Percentiles rank a stretch among this genome's conserved stretches.
Conservation (phyloP, 2,329 filamentous ascomycete species). For the Phoma herbarum region DNA sequence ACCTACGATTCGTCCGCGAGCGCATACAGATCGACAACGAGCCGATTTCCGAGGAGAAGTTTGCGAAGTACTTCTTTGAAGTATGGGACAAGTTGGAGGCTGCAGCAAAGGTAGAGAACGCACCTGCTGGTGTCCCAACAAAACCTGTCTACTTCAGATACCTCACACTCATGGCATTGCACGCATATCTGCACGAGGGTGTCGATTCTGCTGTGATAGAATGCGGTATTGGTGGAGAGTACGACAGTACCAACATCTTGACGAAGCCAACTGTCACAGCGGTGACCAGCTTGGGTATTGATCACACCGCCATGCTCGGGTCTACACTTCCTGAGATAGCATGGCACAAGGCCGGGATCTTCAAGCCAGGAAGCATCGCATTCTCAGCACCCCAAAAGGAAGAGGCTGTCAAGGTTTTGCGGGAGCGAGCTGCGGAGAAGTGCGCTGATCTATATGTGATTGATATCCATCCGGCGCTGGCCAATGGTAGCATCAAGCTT, state of each 20-base stretch:
- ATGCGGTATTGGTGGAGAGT: constrained; percentile 93
- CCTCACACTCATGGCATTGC: constrained; percentile 86
- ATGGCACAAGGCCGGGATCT: constrained; percentile 92
- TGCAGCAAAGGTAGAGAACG: constrained; percentile 61
- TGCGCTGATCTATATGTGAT: constrained; percentile 59
- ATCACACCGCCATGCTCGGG: constrained; percentile 84
- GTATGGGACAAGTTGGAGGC: constrained; percentile 76
- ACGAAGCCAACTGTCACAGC: constrained; percentile 73
- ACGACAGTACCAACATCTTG: constrained; percentile 90
- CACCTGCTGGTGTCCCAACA: constrained; percentile 59
- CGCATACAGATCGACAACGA: constrained; percentile 81
- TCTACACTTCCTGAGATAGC: constrained; percentile 81
- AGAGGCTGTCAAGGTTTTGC: constrained; percentile 64
- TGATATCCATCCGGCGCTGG: constrained; percentile 58
- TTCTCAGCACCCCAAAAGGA: constrained; percentile 69
- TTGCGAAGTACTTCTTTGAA: constrained; percentile 82
- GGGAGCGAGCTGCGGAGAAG: constrained; percentile 63
- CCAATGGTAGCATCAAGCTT: constrained; percentile 58
- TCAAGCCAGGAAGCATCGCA: constrained; percentile 71
- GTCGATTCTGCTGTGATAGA: constrained; percentile 85
- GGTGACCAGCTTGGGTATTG: constrained; percentile 83
- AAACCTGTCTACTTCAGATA: constrained; percentile 96
- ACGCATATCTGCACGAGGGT: constrained; percentile 79
- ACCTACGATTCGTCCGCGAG: constrained; percentile 83
- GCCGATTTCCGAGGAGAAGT: constrained; percentile 73